Base-by-base conservation (phyloP, 345 rosid species). In the Geranium rotundifolium region DNA sequence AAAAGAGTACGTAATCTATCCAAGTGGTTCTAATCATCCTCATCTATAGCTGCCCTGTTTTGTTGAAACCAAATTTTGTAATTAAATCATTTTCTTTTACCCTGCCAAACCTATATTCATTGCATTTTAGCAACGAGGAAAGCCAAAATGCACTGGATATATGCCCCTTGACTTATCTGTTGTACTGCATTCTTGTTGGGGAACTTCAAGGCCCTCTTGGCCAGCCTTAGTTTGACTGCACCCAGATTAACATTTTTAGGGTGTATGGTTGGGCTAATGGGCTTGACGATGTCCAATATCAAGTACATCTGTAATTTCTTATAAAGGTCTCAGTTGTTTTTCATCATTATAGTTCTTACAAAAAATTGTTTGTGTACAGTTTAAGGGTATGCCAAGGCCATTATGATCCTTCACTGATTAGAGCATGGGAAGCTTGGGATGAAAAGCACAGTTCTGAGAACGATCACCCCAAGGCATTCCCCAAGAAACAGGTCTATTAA, bases 341-440 rank as follows among this genome's bases (percentile, higher is more conserved):
- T 49, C 57, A 15, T 56, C 15, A 10, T 49, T 34, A 8, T 34
- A 34, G 7, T 34, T 34, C 29, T 3, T 56, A 27, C 27, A 23
- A 23, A 23, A 23, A 71, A 58, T 54, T 65, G 10, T 66, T 49
- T 19, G 2, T 50, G 52, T 27, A 29, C 80, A 93, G 99, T 74
- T 76, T 88, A 59, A 82, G 72, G 73, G 95, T 93, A 29, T 93
- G 99, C 77, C 85, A 80, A 77, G 96, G 97, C 78, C 74, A 77
- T 54, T 93, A 93, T 76, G 95, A 82, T 67, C 71, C 73, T 62
- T 76, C 82, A 29, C 70, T 93, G 71, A 54, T 86, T 56, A 77
- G 67, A 78, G 95, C 97, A 46, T 93, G 99, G 99, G 99, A 93
- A 80, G 81, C 79, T 20, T 90, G 99, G 99, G 97, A 93, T 74